phyloP scores from a whole-genome alignment of 2,329 filamentous ascomycete species.

The Curvularia sp. region DNA sequence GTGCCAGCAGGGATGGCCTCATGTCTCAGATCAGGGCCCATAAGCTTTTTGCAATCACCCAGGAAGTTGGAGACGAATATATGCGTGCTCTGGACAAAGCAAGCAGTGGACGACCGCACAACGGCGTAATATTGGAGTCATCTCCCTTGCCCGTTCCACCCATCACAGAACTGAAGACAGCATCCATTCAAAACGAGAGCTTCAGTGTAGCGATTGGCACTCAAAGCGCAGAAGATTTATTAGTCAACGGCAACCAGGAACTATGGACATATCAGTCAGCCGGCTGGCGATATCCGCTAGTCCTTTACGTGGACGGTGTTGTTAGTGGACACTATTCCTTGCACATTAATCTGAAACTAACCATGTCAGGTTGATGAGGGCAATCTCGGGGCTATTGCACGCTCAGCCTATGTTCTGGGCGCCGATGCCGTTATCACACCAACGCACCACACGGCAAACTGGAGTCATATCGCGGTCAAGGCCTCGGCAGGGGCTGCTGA shows the following conservation, averaged over 20 bases:
- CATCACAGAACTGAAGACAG: slow-evolving; percentile 63
- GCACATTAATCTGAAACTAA: slow-evolving; percentile 32
- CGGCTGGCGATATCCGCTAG: slow-evolving; percentile 67
- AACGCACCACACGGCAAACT: slow-evolving; percentile 70
- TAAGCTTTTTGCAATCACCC: slow-evolving; percentile 39
- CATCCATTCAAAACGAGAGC: slow-evolving; percentile 52
- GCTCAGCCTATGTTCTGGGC: slow-evolving; percentile 89
- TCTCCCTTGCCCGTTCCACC: slow-evolving; percentile 80
- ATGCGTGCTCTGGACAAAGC: slow-evolving; percentile 81
- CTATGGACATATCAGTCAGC: slow-evolving; percentile 58
- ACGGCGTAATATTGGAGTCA: slow-evolving; percentile 85
- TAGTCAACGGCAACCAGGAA: slow-evolving; percentile 71
- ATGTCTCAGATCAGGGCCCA: slow-evolving; percentile 27
- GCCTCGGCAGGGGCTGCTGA: slow-evolving; percentile 89
- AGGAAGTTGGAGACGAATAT: slow-evolving; percentile 66
- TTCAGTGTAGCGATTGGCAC: slow-evolving; percentile 58
- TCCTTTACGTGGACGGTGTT: slow-evolving; percentile 77
- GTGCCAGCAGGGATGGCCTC: slow-evolving; percentile 29
- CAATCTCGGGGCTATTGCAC: slow-evolving; percentile 88
- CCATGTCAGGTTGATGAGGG: slow-evolving; percentile 72
- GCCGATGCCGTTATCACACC: slow-evolving; percentile 83
- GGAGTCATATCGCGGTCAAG: slow-evolving; percentile 82
- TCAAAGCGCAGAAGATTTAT: slow-evolving; percentile 76
- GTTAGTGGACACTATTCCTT: slow-evolving; percentile 30
- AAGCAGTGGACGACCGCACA: slow-evolving; percentile 83